phyloP scores from a whole-genome alignment of 768 basidiomycete species.

The Vishniacozyma victoriae region DNA sequence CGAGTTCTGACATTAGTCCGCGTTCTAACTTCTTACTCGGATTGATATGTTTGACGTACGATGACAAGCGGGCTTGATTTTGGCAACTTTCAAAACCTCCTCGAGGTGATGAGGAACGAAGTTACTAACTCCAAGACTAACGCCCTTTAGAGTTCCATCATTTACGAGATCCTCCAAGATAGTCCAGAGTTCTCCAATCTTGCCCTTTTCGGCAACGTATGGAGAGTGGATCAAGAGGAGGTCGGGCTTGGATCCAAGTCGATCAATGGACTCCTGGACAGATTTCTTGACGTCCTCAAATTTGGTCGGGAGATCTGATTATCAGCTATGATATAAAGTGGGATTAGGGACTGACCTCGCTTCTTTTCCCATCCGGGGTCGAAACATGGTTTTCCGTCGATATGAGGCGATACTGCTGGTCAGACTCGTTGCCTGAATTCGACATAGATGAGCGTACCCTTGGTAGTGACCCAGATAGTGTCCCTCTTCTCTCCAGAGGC shows the following conservation, averaged over 20 bases:
- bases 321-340: neutral
- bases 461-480: constrained; percentile 40
- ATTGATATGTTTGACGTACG: constrained; percentile 12
- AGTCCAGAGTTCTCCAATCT: constrained; percentile 28
- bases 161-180: constrained; percentile 19
- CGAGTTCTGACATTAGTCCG: constrained; percentile 18
- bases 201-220: constrained; percentile 36
- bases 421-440: neutral
- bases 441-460: constrained; percentile 16
- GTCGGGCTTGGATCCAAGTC: constrained; percentile 33
- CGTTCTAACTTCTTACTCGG: neutral
- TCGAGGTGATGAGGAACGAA: constrained; percentile 41
- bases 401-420: no score
- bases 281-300: constrained; percentile 22
- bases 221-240: constrained; percentile 44
- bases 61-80: constrained; percentile 43
- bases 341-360: no score
- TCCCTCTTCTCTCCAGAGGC: constrained; percentile 14
- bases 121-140: constrained; percentile 40
- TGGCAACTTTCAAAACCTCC: constrained; percentile 25
- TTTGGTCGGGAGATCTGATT: neutral
- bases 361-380: no score
- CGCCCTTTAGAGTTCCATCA: constrained; percentile 18
- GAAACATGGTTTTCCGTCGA: no score
- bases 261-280: constrained; percentile 25